phyloP scores from a whole-genome alignment of 2,329 filamentous ascomycete species.

The Colletotrichum sansevieriae region DNA sequence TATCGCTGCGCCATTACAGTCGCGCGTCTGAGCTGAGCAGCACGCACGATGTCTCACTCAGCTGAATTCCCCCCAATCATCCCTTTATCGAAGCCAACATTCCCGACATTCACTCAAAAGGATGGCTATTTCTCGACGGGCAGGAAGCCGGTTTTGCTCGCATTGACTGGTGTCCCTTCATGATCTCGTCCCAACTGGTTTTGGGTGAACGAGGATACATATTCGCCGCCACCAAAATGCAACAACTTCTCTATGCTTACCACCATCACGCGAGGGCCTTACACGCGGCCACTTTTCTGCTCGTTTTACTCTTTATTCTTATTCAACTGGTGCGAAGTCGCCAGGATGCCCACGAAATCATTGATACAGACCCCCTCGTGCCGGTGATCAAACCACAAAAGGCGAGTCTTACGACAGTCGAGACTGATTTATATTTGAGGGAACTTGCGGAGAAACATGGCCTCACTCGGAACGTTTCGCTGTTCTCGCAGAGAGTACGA shows the following conservation, averaged over 20 bases:
- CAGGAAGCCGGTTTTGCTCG: neutral
- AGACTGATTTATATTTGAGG: constrained; percentile 22
- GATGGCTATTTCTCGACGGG: neutral
- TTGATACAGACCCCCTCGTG: constrained; percentile 30
- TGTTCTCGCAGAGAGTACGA: constrained; percentile 27
- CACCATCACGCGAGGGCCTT: constrained; percentile 35
- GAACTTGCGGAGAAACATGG: constrained; percentile 28
- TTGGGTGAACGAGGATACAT: constrained; percentile 15
- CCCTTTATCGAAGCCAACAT: constrained; percentile 36
- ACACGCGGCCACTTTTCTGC: constrained; percentile 35
- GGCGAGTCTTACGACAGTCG: neutral
- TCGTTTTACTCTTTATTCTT: constrained; percentile 34
- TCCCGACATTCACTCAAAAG: constrained; percentile 37
- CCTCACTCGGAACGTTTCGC: constrained; percentile 27
- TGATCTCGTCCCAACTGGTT: constrained; percentile 9
- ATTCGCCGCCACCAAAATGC: constrained; percentile 18
- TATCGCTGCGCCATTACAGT: neutral
- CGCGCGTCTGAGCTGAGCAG: neutral
- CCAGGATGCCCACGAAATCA: constrained; percentile 28
- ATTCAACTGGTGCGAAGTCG: constrained; percentile 29
- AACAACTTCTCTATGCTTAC: constrained; percentile 21
- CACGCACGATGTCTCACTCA: constrained; percentile 12
- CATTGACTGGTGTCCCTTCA: constrained; percentile 16
- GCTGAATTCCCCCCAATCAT: constrained; percentile 32
- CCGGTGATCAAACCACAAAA: constrained; percentile 26